Evolutionary conservation across 805 yeast species (phyloP).

Genomic region (Candida succiphila): DNA sequence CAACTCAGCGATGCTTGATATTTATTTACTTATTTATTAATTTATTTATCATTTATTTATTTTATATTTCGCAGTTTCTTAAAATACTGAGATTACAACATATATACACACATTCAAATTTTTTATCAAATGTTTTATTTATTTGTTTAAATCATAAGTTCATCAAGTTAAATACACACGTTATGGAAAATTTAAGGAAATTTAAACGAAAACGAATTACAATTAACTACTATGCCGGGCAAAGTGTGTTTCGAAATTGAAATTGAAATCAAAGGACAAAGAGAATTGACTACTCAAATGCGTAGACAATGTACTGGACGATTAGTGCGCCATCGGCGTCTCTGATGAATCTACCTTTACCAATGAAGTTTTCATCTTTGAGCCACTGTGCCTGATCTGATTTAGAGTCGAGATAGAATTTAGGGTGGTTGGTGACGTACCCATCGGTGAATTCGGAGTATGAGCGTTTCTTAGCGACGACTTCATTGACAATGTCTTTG

Average conservation of each 20-base stretch:
- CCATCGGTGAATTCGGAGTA: slow-evolving; percentile 32
- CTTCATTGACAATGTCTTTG: slow-evolving; percentile 24
- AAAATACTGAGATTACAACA: neutral
- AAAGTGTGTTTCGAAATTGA: no score
- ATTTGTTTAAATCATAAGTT: no score
- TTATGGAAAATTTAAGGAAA: no score
- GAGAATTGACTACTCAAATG: slow-evolving; percentile 13
- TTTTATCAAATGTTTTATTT: no score
- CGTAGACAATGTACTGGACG: slow-evolving; percentile 47
- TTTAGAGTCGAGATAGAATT: slow-evolving; percentile 29
- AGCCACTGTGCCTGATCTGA: slow-evolving; percentile 43
- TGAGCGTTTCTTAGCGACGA: slow-evolving; percentile 22
- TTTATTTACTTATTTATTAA: neutral
- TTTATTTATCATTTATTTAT: neutral
- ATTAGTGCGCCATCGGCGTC: slow-evolving; percentile 31
- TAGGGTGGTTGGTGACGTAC: slow-evolving; percentile 40
- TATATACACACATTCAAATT: no score
- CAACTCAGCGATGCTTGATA: slow-evolving; percentile 4
- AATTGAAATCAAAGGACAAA: no score
- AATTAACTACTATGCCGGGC: no score
- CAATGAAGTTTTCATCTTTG: slow-evolving; percentile 35
- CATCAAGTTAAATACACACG: no score
- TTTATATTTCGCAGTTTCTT: slow-evolving; percentile 1
- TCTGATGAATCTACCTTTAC: slow-evolving; percentile 50
- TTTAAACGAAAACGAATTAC: no score